phyloP scores from a whole-genome alignment of 495 filamentous ascomycete genomes.

The Jackrogersella minutella region DNA sequence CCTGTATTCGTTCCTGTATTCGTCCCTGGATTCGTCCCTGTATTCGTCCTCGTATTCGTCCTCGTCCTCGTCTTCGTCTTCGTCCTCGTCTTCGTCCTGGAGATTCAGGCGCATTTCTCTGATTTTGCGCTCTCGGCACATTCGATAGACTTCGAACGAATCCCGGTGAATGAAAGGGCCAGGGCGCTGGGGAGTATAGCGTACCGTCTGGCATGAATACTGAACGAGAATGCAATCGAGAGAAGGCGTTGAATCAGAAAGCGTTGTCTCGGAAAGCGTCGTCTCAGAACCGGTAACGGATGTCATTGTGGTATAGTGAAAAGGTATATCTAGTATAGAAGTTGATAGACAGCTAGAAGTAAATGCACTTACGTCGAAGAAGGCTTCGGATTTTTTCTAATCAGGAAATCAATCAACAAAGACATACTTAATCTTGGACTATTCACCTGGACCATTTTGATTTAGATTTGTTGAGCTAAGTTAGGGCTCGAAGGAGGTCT shows the following conservation, averaged over 20 bases:
- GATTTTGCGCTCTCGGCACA: neutral
- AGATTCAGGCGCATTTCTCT: no score
- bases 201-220: neutral
- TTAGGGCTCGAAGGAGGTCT: neutral
- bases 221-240: neutral
- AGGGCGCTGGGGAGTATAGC: neutral
- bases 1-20: no score
- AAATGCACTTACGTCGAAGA: neutral
- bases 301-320: neutral
- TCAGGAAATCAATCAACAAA: neutral
- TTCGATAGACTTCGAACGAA: constrained; percentile 24
- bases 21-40: no score
- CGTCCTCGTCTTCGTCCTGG: neutral
- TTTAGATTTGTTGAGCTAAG: constrained; percentile 1
- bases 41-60: no score
- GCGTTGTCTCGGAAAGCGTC: no score
- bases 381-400: neutral
- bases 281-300: neutral
- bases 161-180: constrained; percentile 11
- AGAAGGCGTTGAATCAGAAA: neutral
- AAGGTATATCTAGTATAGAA: neutral
- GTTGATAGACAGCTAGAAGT: neutral
- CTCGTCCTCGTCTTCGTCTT: no score
- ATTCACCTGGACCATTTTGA: neutral
- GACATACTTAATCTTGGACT: neutral